Conservation (phyloP, 2,329 filamentous ascomycete genomes). For the Fusarium keratoplasticum region DNA sequence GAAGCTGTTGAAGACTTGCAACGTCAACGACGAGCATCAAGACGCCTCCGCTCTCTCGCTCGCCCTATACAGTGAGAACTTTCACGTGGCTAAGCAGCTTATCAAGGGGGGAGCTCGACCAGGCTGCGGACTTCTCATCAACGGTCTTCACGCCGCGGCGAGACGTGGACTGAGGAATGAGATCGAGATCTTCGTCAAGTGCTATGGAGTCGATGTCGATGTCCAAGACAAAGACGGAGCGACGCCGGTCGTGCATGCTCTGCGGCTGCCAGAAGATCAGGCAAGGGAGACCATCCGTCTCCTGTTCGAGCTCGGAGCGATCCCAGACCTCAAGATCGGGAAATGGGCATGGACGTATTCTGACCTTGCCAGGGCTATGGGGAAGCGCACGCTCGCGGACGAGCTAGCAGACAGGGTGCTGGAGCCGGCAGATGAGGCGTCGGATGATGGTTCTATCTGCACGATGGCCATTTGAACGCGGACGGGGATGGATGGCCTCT, state of each 20-base stretch:
- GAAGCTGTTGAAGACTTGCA: not conserved
- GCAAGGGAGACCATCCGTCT: slow-evolving; percentile 2
- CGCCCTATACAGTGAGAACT: not conserved
- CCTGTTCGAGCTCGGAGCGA: not conserved
- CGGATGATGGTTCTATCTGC: not conserved
- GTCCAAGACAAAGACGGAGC: not conserved
- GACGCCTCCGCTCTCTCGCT: not conserved
- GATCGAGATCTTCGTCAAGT: not conserved
- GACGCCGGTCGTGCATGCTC: not conserved
- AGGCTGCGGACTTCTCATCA: not conserved
- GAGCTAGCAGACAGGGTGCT: not conserved
- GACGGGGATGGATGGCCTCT: not conserved
- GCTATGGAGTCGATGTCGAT: not conserved
- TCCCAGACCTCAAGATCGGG: not conserved
- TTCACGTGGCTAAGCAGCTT: not conserved
- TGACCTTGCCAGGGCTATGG: not conserved
- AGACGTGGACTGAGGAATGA: not conserved
- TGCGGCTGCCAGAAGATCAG: not conserved
- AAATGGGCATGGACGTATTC: not conserved
- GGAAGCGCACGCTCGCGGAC: accelerated
- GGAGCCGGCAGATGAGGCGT: not conserved
- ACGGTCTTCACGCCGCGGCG: not conserved
- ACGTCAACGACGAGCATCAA: not conserved
- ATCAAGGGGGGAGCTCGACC: not conserved
- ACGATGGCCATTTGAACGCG: not conserved